Conservation (phyloP, 805 yeast genomes). For the Yarrowia phangngaensis region DNA sequence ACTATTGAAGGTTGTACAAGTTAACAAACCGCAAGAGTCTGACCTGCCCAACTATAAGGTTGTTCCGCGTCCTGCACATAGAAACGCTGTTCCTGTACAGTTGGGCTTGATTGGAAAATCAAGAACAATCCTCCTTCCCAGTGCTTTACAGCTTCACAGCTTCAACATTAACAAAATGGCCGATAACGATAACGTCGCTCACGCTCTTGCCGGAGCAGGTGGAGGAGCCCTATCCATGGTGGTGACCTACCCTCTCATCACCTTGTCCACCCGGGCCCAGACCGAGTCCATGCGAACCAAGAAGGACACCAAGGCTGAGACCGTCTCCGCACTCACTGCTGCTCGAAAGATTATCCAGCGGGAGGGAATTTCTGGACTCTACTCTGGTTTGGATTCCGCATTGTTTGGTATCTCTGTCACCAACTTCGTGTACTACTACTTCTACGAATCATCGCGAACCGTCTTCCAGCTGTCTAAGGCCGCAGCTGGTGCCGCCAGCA, state of each 20-base stretch:
- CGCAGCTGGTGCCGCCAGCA: slow-evolving; percentile 37
- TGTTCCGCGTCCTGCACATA: slow-evolving; percentile 11
- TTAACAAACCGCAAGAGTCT: no score
- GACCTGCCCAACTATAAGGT: no score
- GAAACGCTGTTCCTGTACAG: no score
- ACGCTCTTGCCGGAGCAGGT: slow-evolving; percentile 91
- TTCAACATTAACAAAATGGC: slow-evolving; percentile 1
- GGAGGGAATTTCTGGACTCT: slow-evolving; percentile 66
- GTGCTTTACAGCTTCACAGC: neutral
- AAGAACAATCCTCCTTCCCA: slow-evolving; percentile 6
- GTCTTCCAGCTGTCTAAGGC: slow-evolving; percentile 32
- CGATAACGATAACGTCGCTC: slow-evolving; percentile 52
- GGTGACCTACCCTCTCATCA: slow-evolving; percentile 84
- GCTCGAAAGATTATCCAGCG: slow-evolving; percentile 49
- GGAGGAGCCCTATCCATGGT: slow-evolving; percentile 88
- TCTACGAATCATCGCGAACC: slow-evolving; percentile 65
- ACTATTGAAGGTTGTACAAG: no score
- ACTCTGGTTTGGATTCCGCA: slow-evolving; percentile 85
- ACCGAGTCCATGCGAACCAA: slow-evolving; percentile 45
- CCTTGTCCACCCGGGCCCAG: slow-evolving; percentile 84
- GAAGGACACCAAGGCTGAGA: slow-evolving; percentile 31
- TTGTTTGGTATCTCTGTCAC: slow-evolving; percentile 79
- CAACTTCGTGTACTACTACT: slow-evolving; percentile 85
- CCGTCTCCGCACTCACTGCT: slow-evolving; percentile 40
- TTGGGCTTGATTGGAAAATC: slow-evolving; percentile 8